These are phyloP conservation scores for Lactuca saligna DNA, from an alignment of 129 eudicot species.

Conservation along the genomic window DNA sequence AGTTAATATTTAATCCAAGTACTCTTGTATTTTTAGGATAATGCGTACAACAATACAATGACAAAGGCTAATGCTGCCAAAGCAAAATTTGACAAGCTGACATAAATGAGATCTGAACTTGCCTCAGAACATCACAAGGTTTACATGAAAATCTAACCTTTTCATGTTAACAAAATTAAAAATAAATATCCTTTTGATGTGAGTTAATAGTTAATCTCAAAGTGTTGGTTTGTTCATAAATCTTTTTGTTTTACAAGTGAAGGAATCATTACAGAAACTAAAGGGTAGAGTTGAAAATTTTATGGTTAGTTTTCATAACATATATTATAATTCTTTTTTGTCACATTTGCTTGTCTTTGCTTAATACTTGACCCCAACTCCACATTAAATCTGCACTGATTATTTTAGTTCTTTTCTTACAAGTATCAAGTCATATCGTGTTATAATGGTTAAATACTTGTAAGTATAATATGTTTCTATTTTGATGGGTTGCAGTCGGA, in stretches of 20 bases:
- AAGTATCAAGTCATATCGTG: no score
- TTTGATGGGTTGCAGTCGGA: slow-evolving; percentile 54
- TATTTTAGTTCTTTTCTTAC: no score
- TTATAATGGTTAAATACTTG: not conserved
- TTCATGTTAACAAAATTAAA: no score
- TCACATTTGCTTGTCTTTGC: no score
- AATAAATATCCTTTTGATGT: no score
- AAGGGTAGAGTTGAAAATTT: slow-evolving; percentile 42
- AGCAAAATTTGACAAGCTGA: slow-evolving; percentile 45
- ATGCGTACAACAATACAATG: slow-evolving; percentile 31
- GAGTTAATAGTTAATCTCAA: not conserved
- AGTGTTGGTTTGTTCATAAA: not conserved
- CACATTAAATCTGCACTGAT: no score
- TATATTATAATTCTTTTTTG: not conserved
- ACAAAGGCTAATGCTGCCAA: slow-evolving; percentile 50
- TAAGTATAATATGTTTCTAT: not conserved
- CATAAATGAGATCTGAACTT: slow-evolving; percentile 42
- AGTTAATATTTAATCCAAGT: not conserved
- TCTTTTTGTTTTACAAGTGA: slow-evolving; percentile 42
- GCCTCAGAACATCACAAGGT: slow-evolving; percentile 61
- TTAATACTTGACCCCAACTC: no score
- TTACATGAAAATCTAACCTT: not conserved
- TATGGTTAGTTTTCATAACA: slow-evolving; percentile 41
- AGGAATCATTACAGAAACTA: slow-evolving; percentile 49
- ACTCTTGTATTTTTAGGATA: slow-evolving; percentile 34